These are phyloP conservation scores for Teunomyces tritomae DNA, from an alignment of 805 yeast species.

Conservation along the genomic window DNA sequence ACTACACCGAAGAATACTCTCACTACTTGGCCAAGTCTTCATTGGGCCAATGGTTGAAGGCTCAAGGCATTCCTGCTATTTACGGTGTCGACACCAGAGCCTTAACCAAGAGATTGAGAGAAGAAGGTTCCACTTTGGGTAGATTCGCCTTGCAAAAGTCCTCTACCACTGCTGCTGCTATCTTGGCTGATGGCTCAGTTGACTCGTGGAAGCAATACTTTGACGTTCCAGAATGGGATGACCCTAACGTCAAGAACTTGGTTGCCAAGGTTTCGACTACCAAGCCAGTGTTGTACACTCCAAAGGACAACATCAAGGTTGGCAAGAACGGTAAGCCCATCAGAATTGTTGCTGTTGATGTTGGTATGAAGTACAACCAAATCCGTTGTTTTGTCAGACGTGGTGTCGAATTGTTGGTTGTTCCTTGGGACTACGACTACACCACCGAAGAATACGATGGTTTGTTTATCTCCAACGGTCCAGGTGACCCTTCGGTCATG, in stretches of 20 bases:
- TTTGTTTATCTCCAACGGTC: conserved; percentile 95
- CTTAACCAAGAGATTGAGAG: conserved; percentile 89
- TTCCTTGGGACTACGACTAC: conserved; percentile 93
- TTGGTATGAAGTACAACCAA: conserved; percentile 97
- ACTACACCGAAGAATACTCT: conserved; percentile 93
- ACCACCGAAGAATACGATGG: conserved; percentile 85
- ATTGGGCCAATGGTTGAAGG: conserved; percentile 89
- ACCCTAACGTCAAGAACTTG: conserved; percentile 88
- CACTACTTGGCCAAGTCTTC: conserved; percentile 92
- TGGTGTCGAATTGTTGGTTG: conserved; percentile 94
- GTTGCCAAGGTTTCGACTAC: conserved; percentile 86
- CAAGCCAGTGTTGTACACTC: conserved; percentile 74
- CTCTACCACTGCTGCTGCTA: conserved; percentile 26
- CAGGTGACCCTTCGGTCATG: conserved; percentile 97
- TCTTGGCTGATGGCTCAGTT: conserved; percentile 24
- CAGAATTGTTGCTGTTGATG: conserved; percentile 88
- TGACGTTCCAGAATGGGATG: conserved; percentile 82
- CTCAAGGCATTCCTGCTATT: conserved; percentile 89
- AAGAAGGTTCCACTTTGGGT: conserved; percentile 89
- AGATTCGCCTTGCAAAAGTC: conserved; percentile 67
- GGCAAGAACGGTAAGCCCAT: conserved; percentile 73
- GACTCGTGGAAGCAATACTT: conserved; percentile 60
- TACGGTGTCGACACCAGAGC: conserved; percentile 98
- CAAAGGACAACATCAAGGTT: conserved; percentile 52
- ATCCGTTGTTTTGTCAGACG: conserved; percentile 94